Conservation (phyloP, 2,329 filamentous ascomycete genomes). For the Acephala macrosclerotiorum region DNA sequence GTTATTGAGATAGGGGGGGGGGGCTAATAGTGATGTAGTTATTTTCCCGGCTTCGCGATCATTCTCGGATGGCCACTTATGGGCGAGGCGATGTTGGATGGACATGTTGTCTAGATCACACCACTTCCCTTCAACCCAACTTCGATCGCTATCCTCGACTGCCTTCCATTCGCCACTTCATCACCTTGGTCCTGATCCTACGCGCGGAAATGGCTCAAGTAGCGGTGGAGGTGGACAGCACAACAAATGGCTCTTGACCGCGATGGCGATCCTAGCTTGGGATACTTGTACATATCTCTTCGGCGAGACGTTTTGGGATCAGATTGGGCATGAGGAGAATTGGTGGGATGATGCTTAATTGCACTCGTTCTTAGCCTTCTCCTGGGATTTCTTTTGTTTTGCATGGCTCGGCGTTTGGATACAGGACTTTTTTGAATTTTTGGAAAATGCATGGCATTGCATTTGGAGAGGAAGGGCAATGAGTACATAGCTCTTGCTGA, state of each 20-base stretch:
- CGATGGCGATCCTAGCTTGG: neutral
- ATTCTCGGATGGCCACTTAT: conserved; percentile 21
- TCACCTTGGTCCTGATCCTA: neutral
- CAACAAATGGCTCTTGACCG: neutral
- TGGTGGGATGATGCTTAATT: neutral
- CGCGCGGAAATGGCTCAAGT: neutral
- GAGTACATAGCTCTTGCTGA: conserved; percentile 8
- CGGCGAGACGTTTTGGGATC: conserved; percentile 2
- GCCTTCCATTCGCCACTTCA: neutral
- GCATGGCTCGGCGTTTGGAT: neutral
- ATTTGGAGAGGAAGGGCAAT: neutral
- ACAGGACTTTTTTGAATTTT: too few species aligned
- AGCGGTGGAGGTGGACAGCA: neutral
- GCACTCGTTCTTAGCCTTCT: neutral
- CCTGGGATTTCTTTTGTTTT: neutral
- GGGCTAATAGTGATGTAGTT: conserved; percentile 24
- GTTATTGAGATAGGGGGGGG: too few species aligned
- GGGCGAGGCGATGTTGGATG: conserved; percentile 14
- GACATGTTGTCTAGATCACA: conserved; percentile 4
- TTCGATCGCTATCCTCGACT: neutral
- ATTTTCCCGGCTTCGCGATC: conserved; percentile 17
- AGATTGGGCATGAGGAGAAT: conserved; percentile 4
- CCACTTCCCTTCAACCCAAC: neutral
- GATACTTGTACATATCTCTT: conserved; percentile 2
- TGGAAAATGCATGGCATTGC: neutral